Percentiles rank a stretch among this genome's conserved stretches.
Evolutionary conservation across 2,329 filamentous ascomycete species (phyloP).

Genomic region (Fusarium vanettenii): DNA sequence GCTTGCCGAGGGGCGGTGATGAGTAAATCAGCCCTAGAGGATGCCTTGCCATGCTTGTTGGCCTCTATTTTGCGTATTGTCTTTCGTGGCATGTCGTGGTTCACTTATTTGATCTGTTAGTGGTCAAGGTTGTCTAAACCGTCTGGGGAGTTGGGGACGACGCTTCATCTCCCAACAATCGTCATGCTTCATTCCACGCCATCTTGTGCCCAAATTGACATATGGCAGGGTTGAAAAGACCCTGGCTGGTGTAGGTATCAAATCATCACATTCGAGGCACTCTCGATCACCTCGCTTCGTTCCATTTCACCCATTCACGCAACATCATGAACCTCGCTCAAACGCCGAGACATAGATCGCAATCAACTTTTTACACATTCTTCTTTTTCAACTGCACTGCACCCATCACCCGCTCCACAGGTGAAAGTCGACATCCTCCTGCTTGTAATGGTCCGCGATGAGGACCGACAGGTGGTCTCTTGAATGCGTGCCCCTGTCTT

Average conservation of each 20-base stretch:
- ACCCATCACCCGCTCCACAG: slow-evolving; percentile 50
- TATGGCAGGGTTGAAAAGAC: not conserved
- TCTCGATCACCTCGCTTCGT: not conserved
- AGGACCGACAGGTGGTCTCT: slow-evolving; percentile 79
- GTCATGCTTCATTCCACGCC: slow-evolving; percentile 14
- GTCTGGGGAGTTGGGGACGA: not conserved
- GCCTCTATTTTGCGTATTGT: not conserved
- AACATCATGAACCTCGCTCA: slow-evolving; percentile 26
- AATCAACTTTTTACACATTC: slow-evolving; percentile 15
- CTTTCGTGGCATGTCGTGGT: slow-evolving; percentile 1
- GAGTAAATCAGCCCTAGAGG: slow-evolving; percentile 1
- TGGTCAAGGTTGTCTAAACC: not conserved
- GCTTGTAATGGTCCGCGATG: slow-evolving; percentile 80
- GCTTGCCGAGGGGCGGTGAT: slow-evolving; percentile 11
- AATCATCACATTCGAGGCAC: slow-evolving; percentile 17
- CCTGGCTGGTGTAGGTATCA: not conserved
- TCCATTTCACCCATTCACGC: slow-evolving; percentile 20
- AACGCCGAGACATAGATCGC: slow-evolving; percentile 24
- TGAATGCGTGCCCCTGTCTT: slow-evolving; percentile 70
- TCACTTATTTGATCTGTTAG: not conserved
- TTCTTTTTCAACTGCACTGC: slow-evolving; percentile 24
- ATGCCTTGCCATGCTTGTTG: not conserved
- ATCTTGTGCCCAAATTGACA: not conserved
- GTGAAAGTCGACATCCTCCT: slow-evolving; percentile 75
- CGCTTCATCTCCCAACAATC: slow-evolving; percentile 8